These are phyloP conservation scores for Ceriops tagal DNA, from an alignment of 345 rosid genomes.

Conservation along the genomic window DNA sequence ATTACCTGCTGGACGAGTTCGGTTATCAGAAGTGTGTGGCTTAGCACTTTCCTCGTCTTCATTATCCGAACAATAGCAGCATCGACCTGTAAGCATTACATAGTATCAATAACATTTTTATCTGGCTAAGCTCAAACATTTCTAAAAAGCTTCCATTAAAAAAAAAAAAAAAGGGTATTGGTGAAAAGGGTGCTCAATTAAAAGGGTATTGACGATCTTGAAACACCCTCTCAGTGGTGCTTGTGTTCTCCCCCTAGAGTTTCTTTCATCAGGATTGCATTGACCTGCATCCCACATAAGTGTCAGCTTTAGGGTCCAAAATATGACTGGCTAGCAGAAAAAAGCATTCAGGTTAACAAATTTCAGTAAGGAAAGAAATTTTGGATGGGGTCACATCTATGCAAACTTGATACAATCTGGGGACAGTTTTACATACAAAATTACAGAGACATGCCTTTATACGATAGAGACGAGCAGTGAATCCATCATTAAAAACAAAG, in stretches of 20 bases:
- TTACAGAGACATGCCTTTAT: constrained; percentile 49
- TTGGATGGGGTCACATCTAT: neutral
- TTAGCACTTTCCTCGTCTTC: constrained; percentile 95
- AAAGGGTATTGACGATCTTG: constrained; percentile 89
- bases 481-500: constrained; percentile 73
- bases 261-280: constrained; percentile 99
- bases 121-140: constrained; percentile 5
- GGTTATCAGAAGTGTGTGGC: constrained; percentile 98
- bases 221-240: constrained; percentile 95
- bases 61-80: constrained; percentile 98
- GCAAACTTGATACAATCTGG: neutral
- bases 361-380: neutral
- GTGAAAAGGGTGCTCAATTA: neutral
- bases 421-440: neutral
- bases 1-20: constrained; percentile 98
- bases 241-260: constrained; percentile 94
- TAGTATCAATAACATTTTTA: neutral
- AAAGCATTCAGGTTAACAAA: neutral
- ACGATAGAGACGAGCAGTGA: constrained; percentile 78
- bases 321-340: neutral
- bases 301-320: neutral
- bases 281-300: constrained; percentile 56
- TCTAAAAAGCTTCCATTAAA: neutral
- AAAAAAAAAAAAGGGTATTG: neutral
- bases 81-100: constrained; percentile 55